These are phyloP conservation scores for Acanthamoeba lenticulata DNA, from an alignment of 208 protist species.

Conservation along the genomic window DNA sequence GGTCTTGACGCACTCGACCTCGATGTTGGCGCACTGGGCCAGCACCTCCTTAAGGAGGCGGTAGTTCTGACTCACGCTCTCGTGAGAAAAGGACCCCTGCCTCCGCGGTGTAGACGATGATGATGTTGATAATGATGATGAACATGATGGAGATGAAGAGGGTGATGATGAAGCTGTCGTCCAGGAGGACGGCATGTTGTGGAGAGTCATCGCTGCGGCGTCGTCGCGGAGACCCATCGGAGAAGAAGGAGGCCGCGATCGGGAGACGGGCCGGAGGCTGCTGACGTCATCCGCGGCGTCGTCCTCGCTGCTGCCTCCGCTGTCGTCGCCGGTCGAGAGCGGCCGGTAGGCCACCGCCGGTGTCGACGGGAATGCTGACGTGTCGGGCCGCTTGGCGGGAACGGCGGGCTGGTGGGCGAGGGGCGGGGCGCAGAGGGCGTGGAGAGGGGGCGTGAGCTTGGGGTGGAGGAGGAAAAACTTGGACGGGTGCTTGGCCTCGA, in stretches of 20 bases:
- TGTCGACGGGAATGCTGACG: neutral
- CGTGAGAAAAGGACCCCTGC: neutral
- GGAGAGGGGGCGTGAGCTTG: neutral
- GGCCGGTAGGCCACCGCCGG: neutral
- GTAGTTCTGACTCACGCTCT: conserved; percentile 3
- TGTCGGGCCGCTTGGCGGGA: neutral
- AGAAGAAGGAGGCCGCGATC: too few relatives aligned
- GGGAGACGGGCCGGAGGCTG: too few relatives aligned
- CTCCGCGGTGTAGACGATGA: neutral
- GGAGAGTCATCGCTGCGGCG: too few relatives aligned
- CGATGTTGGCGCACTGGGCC: conserved; percentile 3
- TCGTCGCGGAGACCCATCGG: too few relatives aligned
- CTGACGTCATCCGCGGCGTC: too few relatives aligned
- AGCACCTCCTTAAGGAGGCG: neutral
- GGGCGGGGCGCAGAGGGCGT: neutral
- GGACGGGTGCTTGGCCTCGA: neutral
- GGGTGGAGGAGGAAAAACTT: conserved; percentile 41
- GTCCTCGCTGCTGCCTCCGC: too few relatives aligned
- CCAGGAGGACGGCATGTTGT: too few relatives aligned
- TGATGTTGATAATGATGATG: too few relatives aligned
- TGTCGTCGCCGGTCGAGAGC: too few relatives aligned
- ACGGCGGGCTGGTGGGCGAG: neutral
- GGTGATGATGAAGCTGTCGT: too few relatives aligned
- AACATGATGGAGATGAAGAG: too few relatives aligned
- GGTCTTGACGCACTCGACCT: neutral